These are phyloP conservation scores for Kodamaea nitidulidarum DNA, from an alignment of 805 yeast species.

Conservation along the genomic window DNA sequence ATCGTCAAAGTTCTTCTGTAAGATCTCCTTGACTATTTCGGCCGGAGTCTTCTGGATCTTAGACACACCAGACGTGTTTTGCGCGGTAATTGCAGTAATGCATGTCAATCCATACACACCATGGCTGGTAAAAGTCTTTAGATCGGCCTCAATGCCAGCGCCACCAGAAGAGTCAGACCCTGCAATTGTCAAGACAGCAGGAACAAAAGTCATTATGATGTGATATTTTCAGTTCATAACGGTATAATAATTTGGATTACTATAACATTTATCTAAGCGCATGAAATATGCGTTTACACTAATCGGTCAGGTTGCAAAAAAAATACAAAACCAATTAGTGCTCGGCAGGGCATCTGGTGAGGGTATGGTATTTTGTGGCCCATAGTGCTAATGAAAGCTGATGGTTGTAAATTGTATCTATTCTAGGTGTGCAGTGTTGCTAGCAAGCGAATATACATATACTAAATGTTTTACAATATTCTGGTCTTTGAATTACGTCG, in stretches of 20 bases:
- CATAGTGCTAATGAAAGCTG: too few relatives aligned
- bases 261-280: background rate
- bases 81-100: conserved; percentile 76
- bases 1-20: conserved; percentile 57
- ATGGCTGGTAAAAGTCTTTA: conserved; percentile 73
- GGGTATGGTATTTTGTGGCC: too few relatives aligned
- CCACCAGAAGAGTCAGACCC: conserved; percentile 89
- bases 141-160: conserved; percentile 88
- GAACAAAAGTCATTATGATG: conserved; percentile 4
- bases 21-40: conserved; percentile 42
- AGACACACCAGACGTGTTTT: conserved; percentile 54
- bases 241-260: background rate
- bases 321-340: background rate
- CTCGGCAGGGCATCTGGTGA: too few relatives aligned
- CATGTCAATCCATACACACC: conserved; percentile 75
- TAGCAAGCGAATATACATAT: too few relatives aligned
- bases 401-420: too few relatives aligned
- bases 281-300: background rate
- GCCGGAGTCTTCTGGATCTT: conserved; percentile 42
- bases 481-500: too few relatives aligned
- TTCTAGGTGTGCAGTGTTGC: too few relatives aligned
- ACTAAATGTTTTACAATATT: too few relatives aligned
- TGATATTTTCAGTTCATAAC: background rate
- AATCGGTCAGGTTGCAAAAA: background rate
- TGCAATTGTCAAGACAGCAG: conserved; percentile 41